Evolutionary conservation across 208 protist genomes (phyloP).

Genomic region (Wallacemonas sp.): DNA sequence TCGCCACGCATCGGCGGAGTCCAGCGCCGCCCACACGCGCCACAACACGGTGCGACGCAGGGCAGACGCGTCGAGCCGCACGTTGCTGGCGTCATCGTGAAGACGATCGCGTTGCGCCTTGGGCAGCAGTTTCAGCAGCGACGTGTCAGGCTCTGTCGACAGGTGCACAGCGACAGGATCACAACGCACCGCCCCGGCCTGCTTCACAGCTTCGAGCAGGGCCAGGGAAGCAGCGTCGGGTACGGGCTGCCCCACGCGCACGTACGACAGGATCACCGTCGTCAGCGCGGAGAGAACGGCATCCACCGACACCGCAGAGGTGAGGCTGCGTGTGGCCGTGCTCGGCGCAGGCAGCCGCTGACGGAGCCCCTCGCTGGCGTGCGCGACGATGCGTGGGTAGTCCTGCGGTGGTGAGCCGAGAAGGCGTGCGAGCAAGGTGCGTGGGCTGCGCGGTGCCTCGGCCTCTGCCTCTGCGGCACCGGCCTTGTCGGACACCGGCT

Average conservation of each 20-base stretch:
- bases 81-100: not conserved
- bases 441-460: not conserved
- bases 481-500: constrained; percentile 5
- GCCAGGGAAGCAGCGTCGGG: constrained; percentile 42
- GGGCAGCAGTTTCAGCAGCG: not conserved
- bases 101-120: constrained; percentile 20
- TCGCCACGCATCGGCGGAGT: constrained; percentile 14
- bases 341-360: not conserved
- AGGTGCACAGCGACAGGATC: not conserved
- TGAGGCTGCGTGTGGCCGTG: not conserved
- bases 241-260: constrained; percentile 18
- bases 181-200: not conserved
- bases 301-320: not conserved
- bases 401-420: not conserved
- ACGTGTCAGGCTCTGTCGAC: not conserved
- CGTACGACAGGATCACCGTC: constrained; percentile 19
- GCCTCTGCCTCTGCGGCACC: not conserved
- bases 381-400: not conserved
- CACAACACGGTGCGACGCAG: not conserved
- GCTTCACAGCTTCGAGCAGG: constrained; percentile 58
- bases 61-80: not conserved
- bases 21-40: constrained; percentile 26
- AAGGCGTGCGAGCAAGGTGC: constrained; percentile 20
- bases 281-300: constrained; percentile 1
- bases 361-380: not conserved